These are phyloP conservation scores for Acarospora socialis DNA, from an alignment of 2,329 filamentous ascomycete species.

Conservation along the genomic window DNA sequence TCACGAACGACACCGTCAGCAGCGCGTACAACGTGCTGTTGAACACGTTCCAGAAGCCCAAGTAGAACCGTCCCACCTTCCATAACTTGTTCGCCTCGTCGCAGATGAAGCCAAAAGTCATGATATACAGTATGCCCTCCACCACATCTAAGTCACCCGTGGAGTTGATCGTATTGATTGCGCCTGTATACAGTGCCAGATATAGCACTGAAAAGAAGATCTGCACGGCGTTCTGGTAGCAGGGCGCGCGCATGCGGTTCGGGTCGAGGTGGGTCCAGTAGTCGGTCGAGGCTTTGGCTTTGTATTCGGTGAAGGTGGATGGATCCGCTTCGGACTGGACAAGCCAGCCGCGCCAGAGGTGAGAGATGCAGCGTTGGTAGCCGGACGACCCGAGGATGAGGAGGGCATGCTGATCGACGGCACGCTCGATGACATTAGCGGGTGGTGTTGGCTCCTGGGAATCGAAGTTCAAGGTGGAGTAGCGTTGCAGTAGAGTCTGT, in stretches of 20 bases:
- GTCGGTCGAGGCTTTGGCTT: slow-evolving; percentile 59
- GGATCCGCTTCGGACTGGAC: slow-evolving; percentile 91
- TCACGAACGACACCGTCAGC: slow-evolving; percentile 60
- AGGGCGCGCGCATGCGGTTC: slow-evolving; percentile 80
- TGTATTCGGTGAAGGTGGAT: slow-evolving; percentile 77
- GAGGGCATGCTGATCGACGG: slow-evolving; percentile 83
- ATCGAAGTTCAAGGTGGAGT: slow-evolving; percentile 65
- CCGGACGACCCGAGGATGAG: slow-evolving; percentile 80
- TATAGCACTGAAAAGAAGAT: slow-evolving; percentile 74
- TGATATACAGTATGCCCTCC: slow-evolving; percentile 74
- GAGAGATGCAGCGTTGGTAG: slow-evolving; percentile 88
- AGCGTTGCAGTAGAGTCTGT: slow-evolving; percentile 71
- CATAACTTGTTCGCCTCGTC: slow-evolving; percentile 82
- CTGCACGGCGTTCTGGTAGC: slow-evolving; percentile 85
- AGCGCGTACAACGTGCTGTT: slow-evolving; percentile 72
- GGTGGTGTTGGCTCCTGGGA: slow-evolving; percentile 58
- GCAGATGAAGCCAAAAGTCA: slow-evolving; percentile 80
- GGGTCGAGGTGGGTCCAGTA: slow-evolving; percentile 81
- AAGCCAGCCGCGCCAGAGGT: slow-evolving; percentile 91
- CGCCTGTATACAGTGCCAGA: slow-evolving; percentile 70
- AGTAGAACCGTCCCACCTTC: slow-evolving; percentile 82
- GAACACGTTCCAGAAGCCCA: slow-evolving; percentile 96
- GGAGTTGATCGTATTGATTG: slow-evolving; percentile 88
- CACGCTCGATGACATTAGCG: slow-evolving; percentile 80
- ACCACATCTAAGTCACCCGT: slow-evolving; percentile 69